Evolutionary conservation across 306 rosid species (phyloP).

Genomic region (Vigna reflexopilosa): DNA sequence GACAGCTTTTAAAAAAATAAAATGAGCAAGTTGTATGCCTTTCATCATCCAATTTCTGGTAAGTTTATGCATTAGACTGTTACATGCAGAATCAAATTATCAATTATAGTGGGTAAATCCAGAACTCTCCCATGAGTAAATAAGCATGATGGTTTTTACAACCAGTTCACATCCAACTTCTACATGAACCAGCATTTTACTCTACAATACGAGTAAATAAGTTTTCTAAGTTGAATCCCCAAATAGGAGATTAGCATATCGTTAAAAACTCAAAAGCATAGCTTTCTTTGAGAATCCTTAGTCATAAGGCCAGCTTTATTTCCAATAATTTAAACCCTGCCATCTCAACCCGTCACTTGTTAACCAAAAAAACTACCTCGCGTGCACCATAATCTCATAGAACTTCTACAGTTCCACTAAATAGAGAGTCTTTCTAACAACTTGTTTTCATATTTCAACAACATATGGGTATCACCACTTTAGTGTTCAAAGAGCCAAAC

Average conservation of each 20-base stretch:
- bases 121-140: constrained; percentile 20
- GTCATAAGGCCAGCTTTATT: constrained; percentile 4
- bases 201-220: not conserved
- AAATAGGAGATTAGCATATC: not conserved
- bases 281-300: not conserved
- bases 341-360: not conserved
- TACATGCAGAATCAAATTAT: not conserved
- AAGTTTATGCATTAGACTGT: constrained; percentile 15
- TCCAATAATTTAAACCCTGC: constrained; percentile 1
- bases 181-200: not conserved
- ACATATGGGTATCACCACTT: not conserved
- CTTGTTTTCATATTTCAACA: not conserved
- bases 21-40: not conserved
- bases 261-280: not conserved
- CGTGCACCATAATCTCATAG: constrained; percentile 28
- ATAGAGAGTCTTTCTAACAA: not conserved
- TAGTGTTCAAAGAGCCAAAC: constrained; percentile 13
- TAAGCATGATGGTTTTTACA: not conserved
- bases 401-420: constrained; percentile 2
- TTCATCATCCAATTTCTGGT: not conserved
- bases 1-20: constrained; percentile 6
- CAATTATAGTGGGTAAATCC: not conserved
- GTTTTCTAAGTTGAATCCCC: constrained; percentile 1
- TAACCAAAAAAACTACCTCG: not conserved
- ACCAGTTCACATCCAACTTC: constrained; percentile 25